Evolutionary conservation across 768 basidiomycete species (phyloP), one percentile per base, ranked within the genome.

Genomic region (Boletales sp.): DNA sequence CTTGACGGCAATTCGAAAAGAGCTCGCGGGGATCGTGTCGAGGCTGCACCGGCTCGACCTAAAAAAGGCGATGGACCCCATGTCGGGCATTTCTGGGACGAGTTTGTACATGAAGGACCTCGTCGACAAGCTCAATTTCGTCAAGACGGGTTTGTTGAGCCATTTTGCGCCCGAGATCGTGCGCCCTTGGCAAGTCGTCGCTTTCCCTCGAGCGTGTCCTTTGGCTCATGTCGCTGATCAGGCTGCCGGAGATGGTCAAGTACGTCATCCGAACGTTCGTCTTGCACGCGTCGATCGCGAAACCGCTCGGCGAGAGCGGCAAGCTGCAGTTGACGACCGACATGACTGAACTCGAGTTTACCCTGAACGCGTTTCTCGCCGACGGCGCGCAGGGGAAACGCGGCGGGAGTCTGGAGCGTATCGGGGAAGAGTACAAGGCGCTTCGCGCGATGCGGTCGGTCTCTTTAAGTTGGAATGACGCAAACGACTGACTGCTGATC

Each of bases 271-370:
- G 81, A 55, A 87, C 83, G 3, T 99, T 97, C 68, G 83, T 99
- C 10, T 69, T 97, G 34, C 94, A 99, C 60, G 86, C 89, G n/a
- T 95, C 92, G 21, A 92, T 98, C 49, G 90, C 86, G 9, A 83
- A 84, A 58, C 94, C 94, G 0, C 76, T 98, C 5, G 87, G 93
- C 6, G 97, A 99, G 72, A 80, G 81, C 50, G 94, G 94, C 13
- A 97, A 97, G 65, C 79, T 99, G 21, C 94, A 95, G 69, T 75
- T 98, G 55, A 91, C 93, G 50, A 89, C 84, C 41, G 95, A 99
- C 67, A 95, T 97, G 93, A 89, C 94, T 0, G 90, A 93, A 65
- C 77, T 98, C 52, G 97, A 99, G 71, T 97, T 98, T 65, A 84
- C 90, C 0, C 66, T 99, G 47, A 87, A 84, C 59, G 81, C 88